Evolutionary conservation across 1,139 yeast genomes (phyloP).

Genomic region (Candida dubliniensis): DNA sequence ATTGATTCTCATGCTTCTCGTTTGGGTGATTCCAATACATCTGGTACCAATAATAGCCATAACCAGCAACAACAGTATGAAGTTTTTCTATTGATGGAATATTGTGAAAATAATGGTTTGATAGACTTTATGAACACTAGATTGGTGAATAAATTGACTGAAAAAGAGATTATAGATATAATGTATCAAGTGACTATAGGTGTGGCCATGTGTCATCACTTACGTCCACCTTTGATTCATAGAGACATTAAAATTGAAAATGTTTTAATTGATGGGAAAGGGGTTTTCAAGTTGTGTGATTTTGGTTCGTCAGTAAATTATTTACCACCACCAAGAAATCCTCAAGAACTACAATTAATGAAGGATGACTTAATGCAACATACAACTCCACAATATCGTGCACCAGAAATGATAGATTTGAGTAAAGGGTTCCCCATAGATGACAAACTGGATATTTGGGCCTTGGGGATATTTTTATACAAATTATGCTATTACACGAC

Average conservation of each 20-base stretch:
- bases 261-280: constrained; percentile 73
- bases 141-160: constrained; percentile 75
- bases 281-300: constrained; percentile 82
- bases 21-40: constrained; percentile 16
- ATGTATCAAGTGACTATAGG: constrained; percentile 83
- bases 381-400: constrained; percentile 95
- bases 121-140: constrained; percentile 95
- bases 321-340: constrained; percentile 61
- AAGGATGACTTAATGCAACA: constrained; percentile 86
- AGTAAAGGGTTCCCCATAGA: constrained; percentile 83
- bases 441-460: constrained; percentile 97
- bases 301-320: constrained; percentile 88
- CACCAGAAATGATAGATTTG: constrained; percentile 96
- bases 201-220: constrained; percentile 83
- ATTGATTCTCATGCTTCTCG: constrained; percentile 96
- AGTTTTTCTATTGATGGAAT: constrained; percentile 89
- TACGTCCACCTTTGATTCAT: constrained; percentile 80
- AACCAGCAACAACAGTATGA: constrained; percentile 61
- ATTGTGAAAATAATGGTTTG: constrained; percentile 81
- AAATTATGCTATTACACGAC: constrained; percentile 92
- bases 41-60: constrained; percentile 15
- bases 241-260: constrained; percentile 95
- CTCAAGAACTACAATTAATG: constrained; percentile 64
- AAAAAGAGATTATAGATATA: constrained; percentile 76
- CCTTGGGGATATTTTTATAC: constrained; percentile 86